Conservation (phyloP, 2,329 filamentous ascomycete genomes). For the Colletotrichum sp. region DNA sequence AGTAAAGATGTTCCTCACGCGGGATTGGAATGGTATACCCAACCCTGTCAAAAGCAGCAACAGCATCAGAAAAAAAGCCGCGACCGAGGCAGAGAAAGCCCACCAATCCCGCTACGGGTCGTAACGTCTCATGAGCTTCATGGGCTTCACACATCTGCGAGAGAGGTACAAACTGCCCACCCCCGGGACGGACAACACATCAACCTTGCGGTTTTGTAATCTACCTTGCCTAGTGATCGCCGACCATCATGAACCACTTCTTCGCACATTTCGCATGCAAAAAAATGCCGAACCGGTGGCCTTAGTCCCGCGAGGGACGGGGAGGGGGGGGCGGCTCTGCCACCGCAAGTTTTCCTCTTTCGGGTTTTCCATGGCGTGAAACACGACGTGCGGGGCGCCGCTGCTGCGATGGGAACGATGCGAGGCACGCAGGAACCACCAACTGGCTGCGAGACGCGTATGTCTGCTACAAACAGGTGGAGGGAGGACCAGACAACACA, state of each 20-base stretch:
- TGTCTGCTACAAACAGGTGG: neutral
- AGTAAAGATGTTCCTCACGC: neutral
- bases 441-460: neutral
- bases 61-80: neutral
- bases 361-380: conserved; percentile 1
- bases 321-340: neutral
- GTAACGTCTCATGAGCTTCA: neutral
- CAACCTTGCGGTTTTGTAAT: neutral
- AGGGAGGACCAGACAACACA: neutral
- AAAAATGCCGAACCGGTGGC: neutral
- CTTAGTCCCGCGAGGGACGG: neutral
- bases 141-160: neutral
- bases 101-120: neutral
- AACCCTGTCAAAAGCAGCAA: neutral
- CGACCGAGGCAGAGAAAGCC: neutral
- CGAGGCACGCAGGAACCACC: neutral
- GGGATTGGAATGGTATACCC: neutral
- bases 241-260: neutral
- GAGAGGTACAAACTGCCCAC: neutral
- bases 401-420: neutral
- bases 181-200: neutral
- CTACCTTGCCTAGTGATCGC: neutral
- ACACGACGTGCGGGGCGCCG: conserved; percentile 3
- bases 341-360: neutral
- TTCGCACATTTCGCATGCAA: neutral